Percentiles rank a stretch among this genome's conserved stretches.
phyloP scores from a whole-genome alignment of 305 asterid species.

The Fraxinus paxiana region DNA sequence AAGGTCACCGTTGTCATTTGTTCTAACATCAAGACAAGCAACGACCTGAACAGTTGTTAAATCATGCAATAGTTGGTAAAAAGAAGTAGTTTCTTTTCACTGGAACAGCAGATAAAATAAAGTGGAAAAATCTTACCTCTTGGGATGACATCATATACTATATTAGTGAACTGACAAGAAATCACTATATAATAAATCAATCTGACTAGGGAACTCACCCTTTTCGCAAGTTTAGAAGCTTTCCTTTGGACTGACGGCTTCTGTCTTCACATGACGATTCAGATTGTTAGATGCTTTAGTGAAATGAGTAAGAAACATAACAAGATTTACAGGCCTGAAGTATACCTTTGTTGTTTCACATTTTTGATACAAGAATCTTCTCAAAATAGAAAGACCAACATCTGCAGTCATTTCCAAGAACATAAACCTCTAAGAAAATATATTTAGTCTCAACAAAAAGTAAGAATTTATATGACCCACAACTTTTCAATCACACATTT shows the following conservation, averaged over 20 bases:
- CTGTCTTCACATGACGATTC: constrained; percentile 64
- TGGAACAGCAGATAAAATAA: not conserved
- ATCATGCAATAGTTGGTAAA: constrained; percentile 9
- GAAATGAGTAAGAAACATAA: constrained; percentile 15
- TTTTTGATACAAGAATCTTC: constrained; percentile 67
- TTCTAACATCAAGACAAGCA: constrained; percentile 97
- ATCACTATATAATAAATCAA: not conserved
- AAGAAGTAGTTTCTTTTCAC: not conserved
- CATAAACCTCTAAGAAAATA: constrained; percentile 9
- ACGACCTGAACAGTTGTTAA: constrained; percentile 56
- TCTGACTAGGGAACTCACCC: constrained; percentile 51
- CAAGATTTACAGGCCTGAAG: constrained; percentile 12
- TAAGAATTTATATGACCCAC: not conserved
- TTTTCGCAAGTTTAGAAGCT: constrained; percentile 83
- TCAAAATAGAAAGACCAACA: constrained; percentile 80
- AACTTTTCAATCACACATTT: not conserved
- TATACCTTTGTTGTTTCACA: constrained; percentile 57
- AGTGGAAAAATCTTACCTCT: constrained; percentile 1
- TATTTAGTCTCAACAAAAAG: not conserved
- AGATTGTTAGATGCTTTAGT: constrained; percentile 35
- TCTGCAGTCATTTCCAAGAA: constrained; percentile 39
- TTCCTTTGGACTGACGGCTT: constrained; percentile 50
- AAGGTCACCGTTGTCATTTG: constrained; percentile 85
- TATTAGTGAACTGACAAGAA: constrained; percentile 1
- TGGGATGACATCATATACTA: not conserved